Evolutionary conservation across 2,329 filamentous ascomycete species (phyloP).

Genomic region (Teratosphaeria epicoccoides): DNA sequence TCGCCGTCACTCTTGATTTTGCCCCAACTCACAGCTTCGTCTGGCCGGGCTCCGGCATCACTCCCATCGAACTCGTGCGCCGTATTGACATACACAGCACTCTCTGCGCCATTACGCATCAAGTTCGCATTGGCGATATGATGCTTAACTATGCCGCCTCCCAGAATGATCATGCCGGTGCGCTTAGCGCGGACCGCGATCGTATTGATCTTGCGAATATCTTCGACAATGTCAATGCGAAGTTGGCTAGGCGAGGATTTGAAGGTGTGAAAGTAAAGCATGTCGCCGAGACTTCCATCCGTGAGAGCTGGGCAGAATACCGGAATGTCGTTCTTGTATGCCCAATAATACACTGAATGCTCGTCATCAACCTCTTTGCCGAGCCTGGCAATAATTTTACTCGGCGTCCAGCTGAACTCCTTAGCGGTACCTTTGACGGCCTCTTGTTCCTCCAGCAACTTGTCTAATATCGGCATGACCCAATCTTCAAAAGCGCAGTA

Average conservation of each 20-base stretch:
- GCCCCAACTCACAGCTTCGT: slow-evolving; percentile 96
- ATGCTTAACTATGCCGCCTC: slow-evolving; percentile 92
- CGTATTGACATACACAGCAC: slow-evolving; percentile 95
- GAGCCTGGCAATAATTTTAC: slow-evolving; percentile 77
- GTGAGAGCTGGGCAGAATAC: slow-evolving; percentile 95
- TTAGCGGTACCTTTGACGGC: slow-evolving; percentile 50
- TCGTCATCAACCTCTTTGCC: slow-evolving; percentile 93
- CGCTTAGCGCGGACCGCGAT: slow-evolving; percentile 78
- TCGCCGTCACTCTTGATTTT: slow-evolving; percentile 89
- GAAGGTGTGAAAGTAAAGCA: slow-evolving; percentile 98
- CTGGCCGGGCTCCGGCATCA: slow-evolving; percentile 85
- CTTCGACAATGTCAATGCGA: slow-evolving; percentile 81
- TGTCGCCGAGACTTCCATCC: slow-evolving; percentile 89
- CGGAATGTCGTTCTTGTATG: slow-evolving; percentile 90
- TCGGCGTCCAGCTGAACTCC: slow-evolving; percentile 82
- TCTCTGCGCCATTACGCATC: slow-evolving; percentile 96
- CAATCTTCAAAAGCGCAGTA: slow-evolving; percentile 98
- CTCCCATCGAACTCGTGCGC: slow-evolving; percentile 96
- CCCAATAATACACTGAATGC: slow-evolving; percentile 91
- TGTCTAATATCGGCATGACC: slow-evolving; percentile 90
- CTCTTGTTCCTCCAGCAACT: slow-evolving; percentile 89
- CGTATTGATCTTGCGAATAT: slow-evolving; percentile 87
- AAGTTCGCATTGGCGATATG: slow-evolving; percentile 96
- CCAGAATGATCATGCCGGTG: slow-evolving; percentile 89
- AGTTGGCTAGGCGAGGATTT: slow-evolving; percentile 73